Conservation (phyloP, 371 early-diverging fungal species). For the Blastocladiella emersonii region DNA sequence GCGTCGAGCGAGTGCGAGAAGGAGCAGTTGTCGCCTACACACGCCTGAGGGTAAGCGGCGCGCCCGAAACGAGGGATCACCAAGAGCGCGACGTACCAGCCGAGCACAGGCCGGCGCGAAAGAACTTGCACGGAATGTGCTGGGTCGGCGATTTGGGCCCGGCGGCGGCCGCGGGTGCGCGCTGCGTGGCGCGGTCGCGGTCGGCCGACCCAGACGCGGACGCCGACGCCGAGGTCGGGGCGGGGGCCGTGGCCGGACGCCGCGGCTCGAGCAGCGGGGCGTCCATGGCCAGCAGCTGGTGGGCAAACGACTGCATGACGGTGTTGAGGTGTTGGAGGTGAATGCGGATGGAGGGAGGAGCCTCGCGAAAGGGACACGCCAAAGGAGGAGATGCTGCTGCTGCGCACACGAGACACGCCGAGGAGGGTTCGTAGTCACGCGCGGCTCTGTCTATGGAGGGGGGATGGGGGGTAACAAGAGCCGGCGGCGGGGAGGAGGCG, state of each 20-base stretch:
- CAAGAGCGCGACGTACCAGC: slow-evolving; percentile 26
- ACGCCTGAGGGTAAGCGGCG: not conserved
- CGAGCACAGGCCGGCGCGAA: slow-evolving; percentile 57
- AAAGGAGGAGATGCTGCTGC: no score
- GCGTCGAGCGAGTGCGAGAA: slow-evolving; percentile 57
- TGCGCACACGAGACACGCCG: no score
- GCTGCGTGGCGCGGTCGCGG: not conserved
- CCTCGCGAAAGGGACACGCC: no score
- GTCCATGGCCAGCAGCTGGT: slow-evolving; percentile 2
- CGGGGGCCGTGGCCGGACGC: not conserved
- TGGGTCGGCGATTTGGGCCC: slow-evolving; percentile 7
- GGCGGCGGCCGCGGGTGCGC: not conserved
- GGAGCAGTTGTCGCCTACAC: slow-evolving; percentile 36
- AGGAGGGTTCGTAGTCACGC: no score
- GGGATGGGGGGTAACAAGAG: no score
- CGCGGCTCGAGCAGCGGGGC: not conserved
- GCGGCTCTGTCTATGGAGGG: no score
- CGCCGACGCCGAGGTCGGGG: not conserved
- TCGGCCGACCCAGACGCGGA: not conserved
- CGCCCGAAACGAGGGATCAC: not conserved
- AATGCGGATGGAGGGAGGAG: no score
- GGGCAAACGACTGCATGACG: not conserved
- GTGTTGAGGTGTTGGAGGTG: no score
- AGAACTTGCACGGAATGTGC: slow-evolving; percentile 73
- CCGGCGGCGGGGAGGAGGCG: no score